Conservation (phyloP, 2,329 filamentous ascomycete species). For the Fusarium sp. region DNA sequence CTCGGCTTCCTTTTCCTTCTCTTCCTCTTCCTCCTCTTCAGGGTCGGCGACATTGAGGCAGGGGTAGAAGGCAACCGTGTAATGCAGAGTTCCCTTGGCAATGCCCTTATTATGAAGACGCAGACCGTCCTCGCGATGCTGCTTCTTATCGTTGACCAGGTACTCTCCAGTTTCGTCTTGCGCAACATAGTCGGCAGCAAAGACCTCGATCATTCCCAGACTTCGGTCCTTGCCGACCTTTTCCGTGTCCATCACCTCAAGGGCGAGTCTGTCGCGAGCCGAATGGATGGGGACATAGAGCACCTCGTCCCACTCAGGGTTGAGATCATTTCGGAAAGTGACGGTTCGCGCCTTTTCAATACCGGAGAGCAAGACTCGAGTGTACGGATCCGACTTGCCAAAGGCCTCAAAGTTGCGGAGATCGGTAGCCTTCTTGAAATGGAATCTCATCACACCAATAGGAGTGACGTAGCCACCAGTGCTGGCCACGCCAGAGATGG, state of each 20-base stretch:
- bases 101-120: slow-evolving; percentile 75
- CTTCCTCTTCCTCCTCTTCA: slow-evolving; percentile 76
- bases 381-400: slow-evolving; percentile 97
- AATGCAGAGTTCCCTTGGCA: slow-evolving; percentile 81
- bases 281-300: slow-evolving; percentile 93
- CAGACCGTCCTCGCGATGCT: slow-evolving; percentile 70
- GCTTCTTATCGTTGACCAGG: slow-evolving; percentile 77
- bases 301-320: slow-evolving; percentile 95
- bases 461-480: slow-evolving; percentile 91
- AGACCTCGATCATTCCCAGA: slow-evolving; percentile 80
- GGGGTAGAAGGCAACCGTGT: slow-evolving; percentile 89
- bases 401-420: slow-evolving; percentile 93
- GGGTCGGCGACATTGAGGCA: slow-evolving; percentile 87
- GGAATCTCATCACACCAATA: slow-evolving; percentile 92
- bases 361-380: slow-evolving; percentile 84
- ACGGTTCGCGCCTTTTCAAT: slow-evolving; percentile 92
- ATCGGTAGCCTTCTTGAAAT: slow-evolving; percentile 83
- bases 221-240: slow-evolving; percentile 89
- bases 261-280: slow-evolving; percentile 77
- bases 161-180: slow-evolving; percentile 85
- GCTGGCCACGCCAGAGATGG: slow-evolving; percentile 78
- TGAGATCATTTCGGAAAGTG: slow-evolving; percentile 93
- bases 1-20: slow-evolving; percentile 47
- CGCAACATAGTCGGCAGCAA: slow-evolving; percentile 77
- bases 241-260: slow-evolving; percentile 98